Base-by-base conservation (phyloP, 2,329 filamentous ascomycete species). In the Tolypocladium ovalisporum region DNA sequence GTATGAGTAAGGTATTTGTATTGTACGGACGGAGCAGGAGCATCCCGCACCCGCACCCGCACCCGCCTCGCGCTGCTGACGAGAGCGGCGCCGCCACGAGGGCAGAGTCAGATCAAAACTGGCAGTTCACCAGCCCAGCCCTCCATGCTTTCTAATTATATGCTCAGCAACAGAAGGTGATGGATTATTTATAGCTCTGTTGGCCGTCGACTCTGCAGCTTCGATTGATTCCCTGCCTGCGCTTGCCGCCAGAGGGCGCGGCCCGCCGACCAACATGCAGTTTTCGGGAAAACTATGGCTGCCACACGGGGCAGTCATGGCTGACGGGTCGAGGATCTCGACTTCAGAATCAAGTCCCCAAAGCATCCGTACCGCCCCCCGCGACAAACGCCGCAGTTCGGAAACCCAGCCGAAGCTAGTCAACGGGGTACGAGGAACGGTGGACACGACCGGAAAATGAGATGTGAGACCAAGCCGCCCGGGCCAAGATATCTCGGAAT, bases 331-430 rank as follows among this genome's bases (percentile, higher is more conserved):
- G 29, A 42, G 7, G 53, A 39, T 40, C 24, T 19, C 19, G 44
- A 29, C 17, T 17, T 44, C 32, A 34, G 5, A 8, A 24, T 12
- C n/a, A 32, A 37, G 39, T n/a, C 15, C 32, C 42, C 5, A 32
- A 22, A 34, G 37, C 37, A 40, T 40, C 37, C 35, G 8, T 15
- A 40, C 37, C n/a, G 49, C 36, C 13, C 39, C 24, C 44, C 42
- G 44, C 53, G 34, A 57, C 27, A 29, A 17, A 22, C 40, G 51
- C 56, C 52, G 49, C 57, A 58, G 57, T 54, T n/a, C 57, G 57
- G 57, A 40, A 58, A 58, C 47, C 53, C 57, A 56, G 51, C 57
- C 57, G 57, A 58, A 40, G 54, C 57, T 56, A 54, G 56, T 37
- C 32, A 24, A 40, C n/a, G n/a, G 35, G 44, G 34, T 35, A 29